Percentiles rank a stretch among this genome's conserved stretches.
Conservation (phyloP, 441 rosid species). For the Adansonia gregorii region DNA sequence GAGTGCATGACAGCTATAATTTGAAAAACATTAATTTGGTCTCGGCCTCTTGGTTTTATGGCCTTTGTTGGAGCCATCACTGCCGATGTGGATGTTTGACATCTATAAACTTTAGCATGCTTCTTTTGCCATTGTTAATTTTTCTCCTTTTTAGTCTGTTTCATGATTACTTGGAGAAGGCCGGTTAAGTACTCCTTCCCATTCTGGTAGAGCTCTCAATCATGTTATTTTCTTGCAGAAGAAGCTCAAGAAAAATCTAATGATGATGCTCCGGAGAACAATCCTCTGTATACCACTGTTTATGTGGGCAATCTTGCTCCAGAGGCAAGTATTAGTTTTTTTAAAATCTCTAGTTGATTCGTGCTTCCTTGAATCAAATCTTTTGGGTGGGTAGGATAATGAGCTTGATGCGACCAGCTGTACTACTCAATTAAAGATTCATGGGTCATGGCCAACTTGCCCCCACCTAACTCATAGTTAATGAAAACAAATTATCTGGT, state of each 20-base stretch:
- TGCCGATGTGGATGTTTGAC: not conserved
- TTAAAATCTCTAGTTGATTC: not conserved
- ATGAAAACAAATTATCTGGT: not conserved
- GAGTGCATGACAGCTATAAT: conserved; percentile 15
- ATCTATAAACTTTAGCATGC: not conserved
- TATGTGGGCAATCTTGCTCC: conserved; percentile 88
- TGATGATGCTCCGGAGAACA: conserved; percentile 77
- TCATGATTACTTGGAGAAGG: not conserved
- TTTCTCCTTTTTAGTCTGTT: not conserved
- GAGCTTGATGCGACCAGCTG: not conserved
- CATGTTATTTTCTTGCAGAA: conserved; percentile 43
- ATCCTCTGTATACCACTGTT: conserved; percentile 72
- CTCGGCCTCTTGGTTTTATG: not conserved
- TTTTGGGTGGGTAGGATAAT: not conserved
- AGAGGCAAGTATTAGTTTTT: conserved; percentile 49
- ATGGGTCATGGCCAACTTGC: not conserved
- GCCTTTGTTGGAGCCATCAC: conserved; percentile 1
- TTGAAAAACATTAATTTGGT: not conserved
- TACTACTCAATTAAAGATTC: not conserved
- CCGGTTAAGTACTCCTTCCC: not conserved
- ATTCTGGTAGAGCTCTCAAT: not conserved
- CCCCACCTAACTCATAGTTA: not conserved
- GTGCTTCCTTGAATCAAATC: not conserved
- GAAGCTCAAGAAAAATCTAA: conserved; percentile 60
- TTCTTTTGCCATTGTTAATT: not conserved